Conservation (phyloP, 208 protist species). For the Acanthamoeba rhysodes region DNA sequence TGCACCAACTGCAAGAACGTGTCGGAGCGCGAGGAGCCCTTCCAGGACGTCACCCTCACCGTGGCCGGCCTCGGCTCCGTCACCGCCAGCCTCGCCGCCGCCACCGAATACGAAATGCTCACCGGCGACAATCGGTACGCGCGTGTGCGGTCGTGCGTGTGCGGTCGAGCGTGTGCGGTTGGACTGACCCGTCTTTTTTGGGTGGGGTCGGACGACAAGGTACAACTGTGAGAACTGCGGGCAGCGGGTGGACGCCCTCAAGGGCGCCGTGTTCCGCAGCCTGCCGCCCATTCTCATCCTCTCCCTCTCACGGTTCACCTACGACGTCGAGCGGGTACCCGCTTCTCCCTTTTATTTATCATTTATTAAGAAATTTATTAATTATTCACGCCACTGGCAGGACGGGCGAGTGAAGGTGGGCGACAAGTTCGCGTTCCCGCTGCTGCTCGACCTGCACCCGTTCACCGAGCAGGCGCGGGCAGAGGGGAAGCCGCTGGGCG, state of each 20-base stretch:
- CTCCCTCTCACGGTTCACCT: slow-evolving; percentile 77
- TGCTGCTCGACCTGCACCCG: slow-evolving; percentile 59
- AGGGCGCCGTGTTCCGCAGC: slow-evolving; percentile 47
- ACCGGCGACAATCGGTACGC: slow-evolving; percentile 78
- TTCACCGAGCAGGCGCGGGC: slow-evolving; percentile 18
- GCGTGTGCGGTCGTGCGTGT: not conserved
- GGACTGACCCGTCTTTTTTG: not conserved
- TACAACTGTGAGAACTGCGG: slow-evolving; percentile 78
- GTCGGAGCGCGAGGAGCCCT: slow-evolving; percentile 45
- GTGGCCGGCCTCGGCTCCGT: slow-evolving; percentile 53
- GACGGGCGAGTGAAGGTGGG: slow-evolving; percentile 60
- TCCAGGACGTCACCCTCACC: slow-evolving; percentile 42
- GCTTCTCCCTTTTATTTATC: not conserved
- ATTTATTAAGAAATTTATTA: not conserved
- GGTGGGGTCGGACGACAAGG: not conserved
- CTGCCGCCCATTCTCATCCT: slow-evolving; percentile 74
- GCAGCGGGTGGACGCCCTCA: slow-evolving; percentile 73
- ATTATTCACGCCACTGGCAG: not conserved
- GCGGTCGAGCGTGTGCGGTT: not conserved
- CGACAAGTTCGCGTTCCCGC: slow-evolving; percentile 71
- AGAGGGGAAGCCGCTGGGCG: not conserved
- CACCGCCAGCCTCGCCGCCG: slow-evolving; percentile 35
- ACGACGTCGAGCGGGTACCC: slow-evolving; percentile 68
- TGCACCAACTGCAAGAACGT: slow-evolving; percentile 55
- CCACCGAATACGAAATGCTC: slow-evolving; percentile 77